Percentiles rank a stretch among this genome's conserved stretches.
These are phyloP conservation scores for Trypanosoma brucei DNA, from an alignment of 208 protist species.

Conservation along the genomic window DNA sequence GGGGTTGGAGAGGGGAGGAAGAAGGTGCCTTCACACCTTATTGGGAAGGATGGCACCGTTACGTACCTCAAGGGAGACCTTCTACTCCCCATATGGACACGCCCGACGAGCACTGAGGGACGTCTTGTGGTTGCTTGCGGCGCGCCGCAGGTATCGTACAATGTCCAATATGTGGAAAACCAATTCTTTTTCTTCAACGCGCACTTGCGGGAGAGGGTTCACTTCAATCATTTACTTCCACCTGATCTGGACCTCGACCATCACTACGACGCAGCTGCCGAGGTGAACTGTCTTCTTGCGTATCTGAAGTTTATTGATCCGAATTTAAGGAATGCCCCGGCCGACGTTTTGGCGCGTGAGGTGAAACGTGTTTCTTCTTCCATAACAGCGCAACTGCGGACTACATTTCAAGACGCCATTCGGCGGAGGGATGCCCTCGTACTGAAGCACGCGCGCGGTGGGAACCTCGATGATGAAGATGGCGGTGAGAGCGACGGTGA, in stretches of 20 bases:
- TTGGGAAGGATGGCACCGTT: conserved; percentile 72
- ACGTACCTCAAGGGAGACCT: conserved; percentile 88
- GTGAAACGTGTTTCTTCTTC: conserved; percentile 49
- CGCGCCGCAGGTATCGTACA: conserved; percentile 59
- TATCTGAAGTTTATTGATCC: conserved; percentile 73
- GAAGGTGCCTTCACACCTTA: conserved; percentile 38
- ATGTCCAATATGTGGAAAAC: conserved; percentile 80
- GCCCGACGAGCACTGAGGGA: conserved; percentile 93
- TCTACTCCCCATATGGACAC: conserved; percentile 92
- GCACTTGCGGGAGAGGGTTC: conserved; percentile 79
- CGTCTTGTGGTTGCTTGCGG: conserved; percentile 86
- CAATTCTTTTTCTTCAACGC: conserved; percentile 96
- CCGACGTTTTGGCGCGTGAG: conserved; percentile 35
- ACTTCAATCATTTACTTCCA: conserved; percentile 85
- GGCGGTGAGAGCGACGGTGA: conserved; percentile 29
- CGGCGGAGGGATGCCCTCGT: conserved; percentile 69
- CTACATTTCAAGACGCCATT: conserved; percentile 74
- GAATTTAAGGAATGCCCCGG: conserved; percentile 28
- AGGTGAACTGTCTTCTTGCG: conserved; percentile 83
- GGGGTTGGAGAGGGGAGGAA: conserved; percentile 38
- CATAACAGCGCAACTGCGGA: conserved; percentile 65
- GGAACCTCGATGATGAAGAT: conserved; percentile 16
- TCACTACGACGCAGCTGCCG: conserved; percentile 91
- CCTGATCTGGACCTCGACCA: conserved; percentile 82
- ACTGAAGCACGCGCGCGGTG: conserved; percentile 53